Evolutionary conservation across 179 eudicot genomes (phyloP), one percentile per base, ranked within the genome.

Genomic region (Camellia oleifera): DNA sequence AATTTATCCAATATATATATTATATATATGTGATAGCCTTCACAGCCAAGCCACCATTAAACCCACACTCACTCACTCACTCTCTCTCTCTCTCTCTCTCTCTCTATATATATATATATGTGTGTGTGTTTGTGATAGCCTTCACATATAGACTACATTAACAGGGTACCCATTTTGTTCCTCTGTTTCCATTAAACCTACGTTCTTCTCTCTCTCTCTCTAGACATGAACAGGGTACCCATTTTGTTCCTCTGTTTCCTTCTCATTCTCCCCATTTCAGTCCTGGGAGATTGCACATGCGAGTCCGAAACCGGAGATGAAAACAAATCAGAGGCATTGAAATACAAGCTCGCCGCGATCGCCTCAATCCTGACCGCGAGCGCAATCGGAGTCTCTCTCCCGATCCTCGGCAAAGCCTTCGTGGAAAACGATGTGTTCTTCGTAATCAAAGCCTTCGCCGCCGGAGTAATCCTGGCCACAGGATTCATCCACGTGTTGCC

Each of bases 391-490:
- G 86, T 81, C 61, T 73, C 73, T 12, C 77, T 84, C 45, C 86
- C 86, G 4, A 57, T 68, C 23, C 40, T 84, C 5, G 84, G 80
- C 3, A 81, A 65, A 44, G 42, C 7, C 23, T 4, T 81, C 48
- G 23, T 77, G 0, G 68, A 78, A 2, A 84, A 78, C 32, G 80
- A 81, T 50, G 3, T 75, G 2, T 81, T 81, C 79, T 78, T 81
- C 74, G 52, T 64, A 32, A 57, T 84, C 74, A 84, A 84, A 17
- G 86, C 86, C 48, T 78, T 84, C 40, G 86, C 86, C 2, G 86
- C 84, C 40, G 86, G 86, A 0, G 86, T 84, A 18, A 84, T 84
- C 8, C 71, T 84, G 12, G 76, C 86, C 61, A 84, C 86, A 2
- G 84, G 86, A 0, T 80, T 74, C 64, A 45, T 84, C 13, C 86